A percentile compares a stretch with the other conserved stretches of the same genome.
phyloP scores from a whole-genome alignment of 2,329 filamentous ascomycete genomes.

The Aspergillus sp. region DNA sequence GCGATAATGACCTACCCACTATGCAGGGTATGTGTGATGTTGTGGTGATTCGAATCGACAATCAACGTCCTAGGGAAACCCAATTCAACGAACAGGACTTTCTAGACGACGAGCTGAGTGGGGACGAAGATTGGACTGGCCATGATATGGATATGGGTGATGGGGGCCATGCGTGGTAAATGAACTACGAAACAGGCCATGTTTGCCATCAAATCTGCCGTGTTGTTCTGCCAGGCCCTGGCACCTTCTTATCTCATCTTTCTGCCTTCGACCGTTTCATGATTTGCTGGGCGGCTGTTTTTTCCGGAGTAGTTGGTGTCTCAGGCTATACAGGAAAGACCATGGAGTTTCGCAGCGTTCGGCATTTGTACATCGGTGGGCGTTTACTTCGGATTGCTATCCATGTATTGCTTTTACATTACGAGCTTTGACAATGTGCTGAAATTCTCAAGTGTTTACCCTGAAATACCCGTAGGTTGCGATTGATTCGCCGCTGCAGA shows the following conservation, averaged over 20 bases:
- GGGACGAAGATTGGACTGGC: constrained; percentile 63
- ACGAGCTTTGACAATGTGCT: not conserved
- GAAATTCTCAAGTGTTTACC: not conserved
- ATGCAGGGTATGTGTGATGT: constrained; percentile 59
- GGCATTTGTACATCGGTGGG: not conserved
- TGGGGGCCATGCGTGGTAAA: constrained; percentile 22
- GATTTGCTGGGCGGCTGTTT: not conserved
- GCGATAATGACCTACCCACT: constrained; percentile 19
- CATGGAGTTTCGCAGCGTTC: not conserved
- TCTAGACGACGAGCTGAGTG: constrained; percentile 59
- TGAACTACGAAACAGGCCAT: not conserved
- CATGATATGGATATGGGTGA: constrained; percentile 35
- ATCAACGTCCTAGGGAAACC: constrained; percentile 59
- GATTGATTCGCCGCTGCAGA: not conserved
- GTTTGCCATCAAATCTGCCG: not conserved
- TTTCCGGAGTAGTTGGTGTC: not conserved
- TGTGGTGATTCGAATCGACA: constrained; percentile 61
- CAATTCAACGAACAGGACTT: constrained; percentile 61
- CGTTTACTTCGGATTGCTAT: not conserved
- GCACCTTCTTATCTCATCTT: not conserved
- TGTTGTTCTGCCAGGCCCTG: not conserved
- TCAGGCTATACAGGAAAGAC: not conserved
- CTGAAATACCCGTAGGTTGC: not conserved
- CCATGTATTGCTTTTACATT: not conserved
- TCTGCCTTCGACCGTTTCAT: not conserved